Evolutionary conservation across 768 basidiomycete species (phyloP).

Genomic region (Mycena galopus): DNA sequence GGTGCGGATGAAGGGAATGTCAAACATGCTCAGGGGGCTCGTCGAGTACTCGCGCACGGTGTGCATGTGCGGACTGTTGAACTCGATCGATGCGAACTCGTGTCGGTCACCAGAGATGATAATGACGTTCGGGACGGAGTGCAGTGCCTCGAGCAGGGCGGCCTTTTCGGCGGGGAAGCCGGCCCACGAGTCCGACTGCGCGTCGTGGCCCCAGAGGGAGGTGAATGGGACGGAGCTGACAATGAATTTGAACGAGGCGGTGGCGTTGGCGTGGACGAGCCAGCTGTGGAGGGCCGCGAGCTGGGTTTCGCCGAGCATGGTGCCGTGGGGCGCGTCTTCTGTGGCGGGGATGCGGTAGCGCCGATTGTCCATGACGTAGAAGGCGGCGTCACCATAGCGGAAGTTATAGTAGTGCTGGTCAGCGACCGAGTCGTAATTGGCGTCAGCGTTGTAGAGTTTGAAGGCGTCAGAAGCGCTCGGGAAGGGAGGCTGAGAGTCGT

Average conservation of each 20-base stretch:
- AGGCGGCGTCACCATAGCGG: slow-evolving; percentile 75
- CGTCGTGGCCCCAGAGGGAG: slow-evolving; percentile 76
- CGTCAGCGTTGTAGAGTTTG: slow-evolving; percentile 71
- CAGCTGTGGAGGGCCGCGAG: slow-evolving; percentile 72
- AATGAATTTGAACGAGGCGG: slow-evolving; percentile 84
- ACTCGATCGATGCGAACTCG: slow-evolving; percentile 82
- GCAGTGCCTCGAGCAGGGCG: slow-evolving; percentile 66
- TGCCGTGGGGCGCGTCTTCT: slow-evolving; percentile 56
- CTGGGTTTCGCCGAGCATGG: slow-evolving; percentile 81
- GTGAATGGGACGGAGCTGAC: slow-evolving; percentile 82
- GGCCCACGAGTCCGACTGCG: slow-evolving; percentile 77
- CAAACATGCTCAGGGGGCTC: slow-evolving; percentile 78
- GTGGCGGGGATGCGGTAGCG: slow-evolving; percentile 63
- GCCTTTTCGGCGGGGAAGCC: slow-evolving; percentile 72
- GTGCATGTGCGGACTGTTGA: slow-evolving; percentile 55
- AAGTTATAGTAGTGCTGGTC: slow-evolving; percentile 71
- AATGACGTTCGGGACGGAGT: slow-evolving; percentile 78
- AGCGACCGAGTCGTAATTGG: slow-evolving; percentile 68
- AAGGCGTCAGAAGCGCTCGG: slow-evolving; percentile 72
- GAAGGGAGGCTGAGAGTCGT: slow-evolving; percentile 68
- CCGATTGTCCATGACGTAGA: slow-evolving; percentile 85
- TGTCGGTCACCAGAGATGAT: slow-evolving; percentile 82
- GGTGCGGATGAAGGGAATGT: slow-evolving; percentile 71
- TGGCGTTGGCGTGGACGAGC: slow-evolving; percentile 75
- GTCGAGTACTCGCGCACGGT: slow-evolving; percentile 76